Evolutionary conservation across 768 basidiomycete genomes (phyloP), one percentile per base, ranked within the genome.

Genomic region (Calocera viscosa): DNA sequence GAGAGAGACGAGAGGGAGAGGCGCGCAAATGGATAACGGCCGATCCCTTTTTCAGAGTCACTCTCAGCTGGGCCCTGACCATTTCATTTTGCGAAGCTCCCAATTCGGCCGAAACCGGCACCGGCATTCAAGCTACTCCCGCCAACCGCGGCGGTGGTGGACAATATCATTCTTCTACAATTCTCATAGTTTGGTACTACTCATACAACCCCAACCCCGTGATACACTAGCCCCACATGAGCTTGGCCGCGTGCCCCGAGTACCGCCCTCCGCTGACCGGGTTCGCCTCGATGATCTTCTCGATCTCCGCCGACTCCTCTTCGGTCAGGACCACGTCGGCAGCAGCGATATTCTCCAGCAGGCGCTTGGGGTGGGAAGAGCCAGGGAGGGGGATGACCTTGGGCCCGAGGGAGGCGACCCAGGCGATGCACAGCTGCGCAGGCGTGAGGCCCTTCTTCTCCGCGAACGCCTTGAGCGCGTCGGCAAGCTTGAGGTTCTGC

Each of bases 281-380:
- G 41, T 74, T 70, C 8, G 67, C 71, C 24, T 76, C 72, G 47
- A 83, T 70, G 28, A 79, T 71, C 24, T 74, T 69, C 43, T 79
- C 73, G 49, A 85, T 77, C 64, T 78, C 76, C 63, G 74, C 69
- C 60, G 78, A 47, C 49, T 84, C 84, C 5, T 74, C 74, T 1
- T 74, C 68, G 19, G 77, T 73, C 32, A 86, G 74, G 41, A 70
- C 72, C 32, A 85, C 71, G 38, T 81, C 74, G 34, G 78, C 79
- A 0, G 79, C 80, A n/a, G 72, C 72, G 64, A 80, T 73, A 63
- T 82, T 82, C 70, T 84, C 81, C 40, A 77, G 68, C 17, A 82
- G 80, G 34, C 82, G 77, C 1, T 77, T 73, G 60, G 75, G 73
- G 49, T 78, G 71, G 67, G 72, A 74, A n/a, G 75, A 75, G 19